phyloP scores from a whole-genome alignment of 2,329 filamentous ascomycete genomes.

The Xylariaceae sp. region DNA sequence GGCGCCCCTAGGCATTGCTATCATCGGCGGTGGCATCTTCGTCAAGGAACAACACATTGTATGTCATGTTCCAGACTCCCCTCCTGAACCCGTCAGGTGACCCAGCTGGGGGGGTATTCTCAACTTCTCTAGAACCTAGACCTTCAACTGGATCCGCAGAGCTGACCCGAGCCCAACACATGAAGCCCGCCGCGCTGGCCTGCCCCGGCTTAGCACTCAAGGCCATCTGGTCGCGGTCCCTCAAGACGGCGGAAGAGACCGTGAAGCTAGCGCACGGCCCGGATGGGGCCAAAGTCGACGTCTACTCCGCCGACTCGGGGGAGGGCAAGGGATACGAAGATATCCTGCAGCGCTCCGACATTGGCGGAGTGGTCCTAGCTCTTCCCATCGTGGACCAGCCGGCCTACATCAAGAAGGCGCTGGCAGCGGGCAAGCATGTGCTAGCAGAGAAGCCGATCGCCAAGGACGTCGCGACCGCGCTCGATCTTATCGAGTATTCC shows the following conservation, averaged over 20 bases:
- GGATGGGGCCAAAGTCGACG: slow-evolving; percentile 13
- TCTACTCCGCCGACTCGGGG: slow-evolving; percentile 23
- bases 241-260: slow-evolving; percentile 37
- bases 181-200: slow-evolving; percentile 41
- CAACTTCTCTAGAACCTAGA: background rate
- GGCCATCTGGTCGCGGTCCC: slow-evolving; percentile 48
- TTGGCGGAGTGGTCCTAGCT: slow-evolving; percentile 33
- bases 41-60: slow-evolving; percentile 46
- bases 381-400: slow-evolving; percentile 57
- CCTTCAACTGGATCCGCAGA: slow-evolving; percentile 1
- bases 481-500: slow-evolving; percentile 33
- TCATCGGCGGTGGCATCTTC: slow-evolving; percentile 52
- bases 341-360: slow-evolving; percentile 37
- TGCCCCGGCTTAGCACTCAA: slow-evolving; percentile 39
- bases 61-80: too few species aligned
- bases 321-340: slow-evolving; percentile 33
- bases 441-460: slow-evolving; percentile 64
- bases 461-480: slow-evolving; percentile 42
- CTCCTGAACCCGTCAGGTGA: too few species aligned
- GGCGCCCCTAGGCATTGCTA: slow-evolving; percentile 40
- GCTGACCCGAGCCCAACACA: slow-evolving; percentile 1
- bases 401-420: slow-evolving; percentile 46
- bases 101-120: too few species aligned
- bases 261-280: slow-evolving; percentile 23
- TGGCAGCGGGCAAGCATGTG: slow-evolving; percentile 62